Percentiles rank a stretch among this genome's conserved stretches.
phyloP scores from a whole-genome alignment of 495 filamentous ascomycete genomes.

The Daldinia decipiens region DNA sequence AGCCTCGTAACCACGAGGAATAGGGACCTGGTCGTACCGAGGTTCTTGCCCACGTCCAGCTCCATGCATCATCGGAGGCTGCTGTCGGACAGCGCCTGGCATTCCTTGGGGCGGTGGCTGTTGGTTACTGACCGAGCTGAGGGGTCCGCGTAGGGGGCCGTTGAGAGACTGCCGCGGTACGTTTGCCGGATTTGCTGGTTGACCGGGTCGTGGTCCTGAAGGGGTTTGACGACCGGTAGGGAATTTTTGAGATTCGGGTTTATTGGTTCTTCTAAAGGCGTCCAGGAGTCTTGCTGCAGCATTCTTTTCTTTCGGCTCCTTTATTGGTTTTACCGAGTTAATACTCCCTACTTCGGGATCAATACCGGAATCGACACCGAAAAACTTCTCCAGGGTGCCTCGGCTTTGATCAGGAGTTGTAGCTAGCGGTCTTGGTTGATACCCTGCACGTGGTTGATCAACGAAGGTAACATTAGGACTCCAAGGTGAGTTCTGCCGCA shows the following conservation, averaged over 20 bases:
- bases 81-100: slow-evolving; percentile 24
- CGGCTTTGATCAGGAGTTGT: slow-evolving; percentile 26
- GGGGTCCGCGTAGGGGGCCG: slow-evolving; percentile 26
- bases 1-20: slow-evolving; percentile 57
- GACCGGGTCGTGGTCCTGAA: slow-evolving; percentile 34
- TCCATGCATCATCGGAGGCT: slow-evolving; percentile 36
- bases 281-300: slow-evolving; percentile 42
- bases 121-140: slow-evolving; percentile 42
- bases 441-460: slow-evolving; percentile 26
- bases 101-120: slow-evolving; percentile 45
- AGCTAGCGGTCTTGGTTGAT: slow-evolving; percentile 21
- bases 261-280: slow-evolving; percentile 45
- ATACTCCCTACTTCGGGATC: slow-evolving; percentile 30
- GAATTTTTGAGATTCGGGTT: slow-evolving; percentile 38
- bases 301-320: slow-evolving; percentile 46
- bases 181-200: slow-evolving; percentile 5
- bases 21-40: slow-evolving; percentile 58
- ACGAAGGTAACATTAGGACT: slow-evolving; percentile 26
- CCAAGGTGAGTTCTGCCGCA: slow-evolving; percentile 27
- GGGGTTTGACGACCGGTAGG: slow-evolving; percentile 40
- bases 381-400: slow-evolving; percentile 39
- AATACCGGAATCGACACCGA: slow-evolving; percentile 36
- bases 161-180: slow-evolving; percentile 11
- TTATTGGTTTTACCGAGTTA: slow-evolving; percentile 15
- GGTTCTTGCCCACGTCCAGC: slow-evolving; percentile 48